Percentiles rank a stretch among this genome's conserved stretches.
Evolutionary conservation across 441 rosid species (phyloP).

Genomic region (Daphne laureola): DNA sequence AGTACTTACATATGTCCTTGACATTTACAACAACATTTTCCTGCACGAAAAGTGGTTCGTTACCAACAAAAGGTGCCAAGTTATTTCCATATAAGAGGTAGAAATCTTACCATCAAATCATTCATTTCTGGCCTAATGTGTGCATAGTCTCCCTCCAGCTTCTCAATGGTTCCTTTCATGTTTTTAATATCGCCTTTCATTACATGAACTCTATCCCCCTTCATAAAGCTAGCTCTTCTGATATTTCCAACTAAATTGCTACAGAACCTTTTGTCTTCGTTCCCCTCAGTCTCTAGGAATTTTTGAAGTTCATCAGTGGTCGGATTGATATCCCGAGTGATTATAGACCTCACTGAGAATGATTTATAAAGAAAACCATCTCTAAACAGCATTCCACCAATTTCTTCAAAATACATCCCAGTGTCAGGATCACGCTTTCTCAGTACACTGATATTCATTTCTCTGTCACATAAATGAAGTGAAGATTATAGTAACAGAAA

Average conservation of each 20-base stretch:
- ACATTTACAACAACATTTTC: slow-evolving; percentile 71
- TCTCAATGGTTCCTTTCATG: slow-evolving; percentile 89
- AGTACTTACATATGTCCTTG: slow-evolving; percentile 83
- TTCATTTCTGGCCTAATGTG: slow-evolving; percentile 75
- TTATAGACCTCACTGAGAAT: slow-evolving; percentile 80
- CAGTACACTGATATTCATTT: slow-evolving; percentile 78
- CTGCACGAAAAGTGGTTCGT: slow-evolving; percentile 25
- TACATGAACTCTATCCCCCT: slow-evolving; percentile 86
- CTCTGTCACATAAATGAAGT: slow-evolving; percentile 34
- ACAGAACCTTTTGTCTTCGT: slow-evolving; percentile 62
- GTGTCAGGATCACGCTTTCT: slow-evolving; percentile 76
- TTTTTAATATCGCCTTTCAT: slow-evolving; percentile 86
- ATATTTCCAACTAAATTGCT: slow-evolving; percentile 70
- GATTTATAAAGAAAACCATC: slow-evolving; percentile 82
- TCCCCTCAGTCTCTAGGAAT: slow-evolving; percentile 66
- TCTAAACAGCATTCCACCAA: slow-evolving; percentile 73
- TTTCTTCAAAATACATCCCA: slow-evolving; percentile 81
- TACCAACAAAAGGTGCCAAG: slow-evolving; percentile 3
- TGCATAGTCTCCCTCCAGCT: slow-evolving; percentile 82
- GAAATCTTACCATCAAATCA: slow-evolving; percentile 57
- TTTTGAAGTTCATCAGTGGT: slow-evolving; percentile 88
- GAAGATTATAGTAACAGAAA: not conserved
- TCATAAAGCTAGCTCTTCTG: slow-evolving; percentile 86
- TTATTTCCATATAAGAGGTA: not conserved
- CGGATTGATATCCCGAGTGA: slow-evolving; percentile 60